Percentiles rank a stretch among this genome's conserved stretches.
Conservation (phyloP, 371 early-diverging fungal species). For the Mortierella sp. region DNA sequence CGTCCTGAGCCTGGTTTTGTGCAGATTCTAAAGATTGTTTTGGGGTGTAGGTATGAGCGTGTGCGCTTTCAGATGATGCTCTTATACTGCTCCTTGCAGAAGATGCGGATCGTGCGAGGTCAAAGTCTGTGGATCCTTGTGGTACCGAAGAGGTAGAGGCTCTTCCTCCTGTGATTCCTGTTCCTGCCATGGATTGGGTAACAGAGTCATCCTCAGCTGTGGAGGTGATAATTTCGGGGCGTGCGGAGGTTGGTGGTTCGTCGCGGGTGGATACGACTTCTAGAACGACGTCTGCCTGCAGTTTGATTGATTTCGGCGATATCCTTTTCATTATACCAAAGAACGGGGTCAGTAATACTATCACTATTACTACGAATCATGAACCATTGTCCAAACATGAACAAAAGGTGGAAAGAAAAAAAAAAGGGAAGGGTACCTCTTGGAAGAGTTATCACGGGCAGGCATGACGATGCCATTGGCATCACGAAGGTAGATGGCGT, state of each 20-base stretch:
- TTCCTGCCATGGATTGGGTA: background rate
- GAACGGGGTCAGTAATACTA: background rate
- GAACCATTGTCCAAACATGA: too few species aligned
- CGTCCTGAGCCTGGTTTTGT: background rate
- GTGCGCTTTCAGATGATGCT: background rate
- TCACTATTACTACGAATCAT: background rate
- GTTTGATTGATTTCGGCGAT: constrained; percentile 27
- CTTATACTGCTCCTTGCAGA: background rate
- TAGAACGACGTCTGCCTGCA: constrained; percentile 30
- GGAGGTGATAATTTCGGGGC: constrained; percentile 15
- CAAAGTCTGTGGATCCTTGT: background rate
- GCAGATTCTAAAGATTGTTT: background rate
- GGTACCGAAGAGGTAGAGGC: background rate
- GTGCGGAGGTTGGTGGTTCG: constrained; percentile 12
- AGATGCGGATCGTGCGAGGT: background rate
- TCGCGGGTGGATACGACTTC: constrained; percentile 30
- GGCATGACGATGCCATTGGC: constrained; percentile 37
- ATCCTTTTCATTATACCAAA: constrained; percentile 13
- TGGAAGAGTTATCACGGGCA: constrained; percentile 8
- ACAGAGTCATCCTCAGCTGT: background rate
- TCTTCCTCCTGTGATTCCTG: background rate
- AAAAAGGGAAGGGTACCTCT: constrained; percentile 7
- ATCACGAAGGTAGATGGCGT: constrained; percentile 32
- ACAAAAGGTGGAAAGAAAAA: background rate
- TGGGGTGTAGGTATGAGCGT: background rate